phyloP scores from a whole-genome alignment of 148 eudicot species.

The Amaranthus palmeri region DNA sequence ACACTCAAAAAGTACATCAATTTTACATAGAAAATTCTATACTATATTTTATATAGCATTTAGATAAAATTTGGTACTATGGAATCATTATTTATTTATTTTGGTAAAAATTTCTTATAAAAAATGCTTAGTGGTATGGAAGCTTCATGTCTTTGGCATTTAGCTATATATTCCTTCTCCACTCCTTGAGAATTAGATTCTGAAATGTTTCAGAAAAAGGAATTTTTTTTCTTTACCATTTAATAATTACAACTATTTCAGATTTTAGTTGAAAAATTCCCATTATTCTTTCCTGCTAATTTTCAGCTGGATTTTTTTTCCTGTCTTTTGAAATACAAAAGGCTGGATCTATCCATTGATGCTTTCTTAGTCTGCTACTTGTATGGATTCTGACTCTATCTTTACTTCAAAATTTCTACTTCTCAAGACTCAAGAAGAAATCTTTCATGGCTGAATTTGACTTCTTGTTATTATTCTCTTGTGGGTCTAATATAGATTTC shows the following conservation, averaged over 20 bases:
- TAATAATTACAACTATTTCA: background rate
- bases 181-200: constrained; percentile 12
- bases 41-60: no score
- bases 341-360: no score
- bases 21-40: no score
- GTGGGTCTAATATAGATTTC: background rate
- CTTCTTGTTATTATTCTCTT: background rate
- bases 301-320: background rate
- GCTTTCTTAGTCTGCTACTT: no score
- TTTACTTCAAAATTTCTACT: background rate
- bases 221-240: background rate
- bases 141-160: constrained; percentile 18
- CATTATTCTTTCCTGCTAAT: background rate
- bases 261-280: background rate
- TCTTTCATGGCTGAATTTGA: background rate
- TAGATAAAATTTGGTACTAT: no score
- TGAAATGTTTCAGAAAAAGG: background rate
- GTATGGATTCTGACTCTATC: no score
- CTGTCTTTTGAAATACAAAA: no score
- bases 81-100: no score
- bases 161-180: constrained; percentile 1
- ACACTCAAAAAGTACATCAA: no score
- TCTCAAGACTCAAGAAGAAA: no score
- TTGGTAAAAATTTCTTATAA: no score
- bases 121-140: background rate